Base-by-base conservation (phyloP, 1,139 yeast genomes). In the Sporopachydermia cereana region DNA sequence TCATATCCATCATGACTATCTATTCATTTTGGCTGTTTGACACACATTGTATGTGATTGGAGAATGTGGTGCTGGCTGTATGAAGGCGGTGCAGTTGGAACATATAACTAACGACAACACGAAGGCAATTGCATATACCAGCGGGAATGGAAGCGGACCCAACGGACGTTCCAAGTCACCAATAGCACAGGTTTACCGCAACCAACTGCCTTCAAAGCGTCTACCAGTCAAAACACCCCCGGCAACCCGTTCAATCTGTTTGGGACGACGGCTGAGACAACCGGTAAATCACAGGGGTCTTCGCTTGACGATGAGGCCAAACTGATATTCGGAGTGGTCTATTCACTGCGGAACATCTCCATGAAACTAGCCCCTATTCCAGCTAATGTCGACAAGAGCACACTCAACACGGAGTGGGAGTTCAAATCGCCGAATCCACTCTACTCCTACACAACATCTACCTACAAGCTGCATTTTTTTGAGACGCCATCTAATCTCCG, bases 1-100 rank as follows among this genome's bases (percentile, higher is more conserved):
- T 17, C 29, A 18, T 16, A 29, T 25, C 44, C 18, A 47, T 47
- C 44, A 74, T 75, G 79, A 69, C 76, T 18, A 77, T 86, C 46
- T 81, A 81, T 62, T 83, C 95, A 5, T 83, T 88, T 59, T 84
- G 88, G 79, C 75, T 89, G 46, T 89, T 82, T 59, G 96, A 89
- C 59, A 74, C 93, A 57, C 96, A 89, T 60, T 84, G 95, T 64
- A 58, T 42, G 72, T 57, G 16, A 4, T 4, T 1, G 16, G 9
- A 24, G n/a, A 3, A 36, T 12, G 22, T 18, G 2, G 14, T 16
- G 21, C 27, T 20, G 14, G 16, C 5, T 12, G 9, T 9, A 24
- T 24, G 9, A 20, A 17, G 29, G 14, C n/a, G 22, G 12, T 3
- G 42, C 3, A n/a, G 24, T 21, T 41, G 42, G 18, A 17, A 24